These are phyloP conservation scores for Tricholoma sp. DNA, from an alignment of 768 basidiomycete genomes.

Conservation along the genomic window DNA sequence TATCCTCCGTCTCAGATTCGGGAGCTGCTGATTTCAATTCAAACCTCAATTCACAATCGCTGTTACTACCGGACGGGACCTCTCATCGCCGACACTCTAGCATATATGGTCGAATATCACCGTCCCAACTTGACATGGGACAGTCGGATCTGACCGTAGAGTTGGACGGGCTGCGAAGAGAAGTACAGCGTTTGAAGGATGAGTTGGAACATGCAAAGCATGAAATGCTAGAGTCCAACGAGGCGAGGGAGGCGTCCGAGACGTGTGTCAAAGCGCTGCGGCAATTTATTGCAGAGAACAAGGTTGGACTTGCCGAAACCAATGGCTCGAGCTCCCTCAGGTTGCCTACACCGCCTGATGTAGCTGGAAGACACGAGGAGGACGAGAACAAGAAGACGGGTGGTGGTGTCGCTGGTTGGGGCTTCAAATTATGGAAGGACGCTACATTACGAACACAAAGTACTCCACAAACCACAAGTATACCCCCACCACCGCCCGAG, in stretches of 20 bases:
- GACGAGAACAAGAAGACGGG: conserved; percentile 25
- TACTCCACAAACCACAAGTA: conserved; percentile 22
- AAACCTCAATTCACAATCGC: conserved; percentile 29
- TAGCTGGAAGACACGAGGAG: conserved; percentile 34
- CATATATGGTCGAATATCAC: conserved; percentile 46
- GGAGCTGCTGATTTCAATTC: conserved; percentile 30
- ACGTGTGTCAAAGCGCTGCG: conserved; percentile 77
- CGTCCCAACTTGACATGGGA: conserved; percentile 30
- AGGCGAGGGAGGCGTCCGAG: conserved; percentile 85
- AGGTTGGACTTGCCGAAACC: conserved; percentile 40
- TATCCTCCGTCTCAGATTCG: conserved; percentile 72
- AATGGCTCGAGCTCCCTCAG: conserved; percentile 24
- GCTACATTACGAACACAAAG: conserved; percentile 24
- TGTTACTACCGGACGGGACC: conserved; percentile 29
- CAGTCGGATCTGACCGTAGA: conserved; percentile 33
- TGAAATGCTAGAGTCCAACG: conserved; percentile 71
- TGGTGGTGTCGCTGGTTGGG: conserved; percentile 43
- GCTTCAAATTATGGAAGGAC: conserved; percentile 66
- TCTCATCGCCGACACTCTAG: conserved; percentile 42
- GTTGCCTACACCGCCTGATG: conserved; percentile 37
- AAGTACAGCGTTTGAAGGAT: conserved; percentile 48
- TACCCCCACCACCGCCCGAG: conserved; percentile 23
- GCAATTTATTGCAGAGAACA: conserved; percentile 75
- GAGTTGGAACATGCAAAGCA: conserved; percentile 60
- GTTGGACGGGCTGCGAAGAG: conserved; percentile 53